Percentiles rank a stretch among this genome's conserved stretches.
These are phyloP conservation scores for Lactifluus volemus DNA, from an alignment of 768 basidiomycete genomes.

Conservation along the genomic window DNA sequence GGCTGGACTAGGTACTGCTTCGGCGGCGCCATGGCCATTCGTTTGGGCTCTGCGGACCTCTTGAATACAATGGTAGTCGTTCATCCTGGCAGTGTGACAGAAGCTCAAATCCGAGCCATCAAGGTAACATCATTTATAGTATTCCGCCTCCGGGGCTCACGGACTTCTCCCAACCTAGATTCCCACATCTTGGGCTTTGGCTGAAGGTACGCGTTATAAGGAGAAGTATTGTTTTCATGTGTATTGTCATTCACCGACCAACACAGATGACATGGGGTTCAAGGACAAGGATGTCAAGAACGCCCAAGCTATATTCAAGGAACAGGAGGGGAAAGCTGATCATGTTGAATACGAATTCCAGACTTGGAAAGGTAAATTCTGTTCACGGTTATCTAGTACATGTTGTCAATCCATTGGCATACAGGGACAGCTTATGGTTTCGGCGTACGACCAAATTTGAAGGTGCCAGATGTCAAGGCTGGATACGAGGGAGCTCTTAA, in stretches of 20 bases:
- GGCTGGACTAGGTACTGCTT: conserved; percentile 29
- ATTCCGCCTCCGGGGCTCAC: conserved; percentile 19
- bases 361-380: conserved; percentile 28
- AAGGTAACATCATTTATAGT: conserved; percentile 20
- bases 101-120: conserved; percentile 30
- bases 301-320: conserved; percentile 27
- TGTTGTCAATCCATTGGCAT: conserved; percentile 3
- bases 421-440: conserved; percentile 43
- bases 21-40: conserved; percentile 28
- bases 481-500: conserved; percentile 37
- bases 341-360: conserved; percentile 30
- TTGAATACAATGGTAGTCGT: conserved; percentile 34
- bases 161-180: background rate
- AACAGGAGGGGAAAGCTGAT: conserved; percentile 24
- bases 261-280: conserved; percentile 30
- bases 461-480: conserved; percentile 33
- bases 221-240: background rate
- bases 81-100: conserved; percentile 31
- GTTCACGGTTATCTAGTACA: background rate
- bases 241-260: background rate
- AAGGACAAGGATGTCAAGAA: conserved; percentile 21
- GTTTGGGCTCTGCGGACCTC: conserved; percentile 25
- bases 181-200: conserved; percentile 28
- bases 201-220: conserved; percentile 27
- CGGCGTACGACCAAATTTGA: conserved; percentile 37